Conservation (phyloP, 2,329 filamentous ascomycete species). For the Paraphaeosphaeria minitans region DNA sequence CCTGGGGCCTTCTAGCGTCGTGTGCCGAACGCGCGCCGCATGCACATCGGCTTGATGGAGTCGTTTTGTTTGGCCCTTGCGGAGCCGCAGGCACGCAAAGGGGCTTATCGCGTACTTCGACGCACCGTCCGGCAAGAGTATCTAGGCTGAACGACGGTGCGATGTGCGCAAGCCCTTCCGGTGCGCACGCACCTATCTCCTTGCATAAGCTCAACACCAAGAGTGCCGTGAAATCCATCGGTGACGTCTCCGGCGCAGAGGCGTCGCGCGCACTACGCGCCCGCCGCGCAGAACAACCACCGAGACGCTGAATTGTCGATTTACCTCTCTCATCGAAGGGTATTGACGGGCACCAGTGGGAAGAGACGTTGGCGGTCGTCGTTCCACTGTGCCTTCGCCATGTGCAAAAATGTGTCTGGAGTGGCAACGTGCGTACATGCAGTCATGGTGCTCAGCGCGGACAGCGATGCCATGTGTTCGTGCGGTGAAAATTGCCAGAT, state of each 20-base stretch:
- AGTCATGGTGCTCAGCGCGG: not conserved
- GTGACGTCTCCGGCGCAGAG: not conserved
- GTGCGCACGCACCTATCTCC: too few species aligned
- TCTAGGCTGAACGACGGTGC: too few species aligned
- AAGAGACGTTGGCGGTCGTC: not conserved
- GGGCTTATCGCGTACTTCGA: not conserved
- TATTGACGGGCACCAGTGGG: not conserved
- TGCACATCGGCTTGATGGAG: not conserved
- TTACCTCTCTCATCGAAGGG: not conserved
- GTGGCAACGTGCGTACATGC: not conserved
- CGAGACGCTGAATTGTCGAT: not conserved
- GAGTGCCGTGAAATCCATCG: not conserved
- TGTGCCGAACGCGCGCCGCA: not conserved
- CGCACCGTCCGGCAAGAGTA: too few species aligned
- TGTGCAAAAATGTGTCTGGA: not conserved
- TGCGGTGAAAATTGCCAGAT: not conserved
- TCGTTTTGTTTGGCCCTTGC: not conserved
- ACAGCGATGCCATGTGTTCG: not conserved
- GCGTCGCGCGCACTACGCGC: not conserved
- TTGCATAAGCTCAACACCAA: too few species aligned
- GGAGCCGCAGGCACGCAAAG: not conserved
- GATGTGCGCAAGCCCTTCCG: too few species aligned
- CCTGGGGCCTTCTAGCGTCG: slow-evolving; percentile 4
- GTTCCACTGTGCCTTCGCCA: not conserved
- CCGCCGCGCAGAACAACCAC: not conserved